A percentile compares a stretch with the other conserved stretches of the same genome.
Evolutionary conservation across 768 basidiomycete genomes (phyloP).

Genomic region (Porphyrellus cyaneotinctus): DNA sequence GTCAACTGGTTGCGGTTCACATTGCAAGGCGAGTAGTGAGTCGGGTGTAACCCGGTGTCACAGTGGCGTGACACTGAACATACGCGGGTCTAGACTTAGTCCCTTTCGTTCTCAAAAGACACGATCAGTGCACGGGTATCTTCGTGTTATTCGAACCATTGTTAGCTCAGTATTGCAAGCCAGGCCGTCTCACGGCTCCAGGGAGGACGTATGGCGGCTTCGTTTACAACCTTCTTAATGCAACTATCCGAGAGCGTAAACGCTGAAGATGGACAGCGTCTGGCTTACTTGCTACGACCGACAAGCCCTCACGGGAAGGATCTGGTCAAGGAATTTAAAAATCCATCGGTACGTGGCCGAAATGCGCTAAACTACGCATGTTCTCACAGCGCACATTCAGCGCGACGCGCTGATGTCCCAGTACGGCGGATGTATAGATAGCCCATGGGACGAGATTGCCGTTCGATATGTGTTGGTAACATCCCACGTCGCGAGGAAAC

Average conservation of each 20-base stretch:
- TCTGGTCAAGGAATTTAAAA: conserved; percentile 67
- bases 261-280: conserved; percentile 60
- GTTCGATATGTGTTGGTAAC: conserved; percentile 79
- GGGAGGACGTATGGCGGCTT: conserved; percentile 32
- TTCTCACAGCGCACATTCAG: conserved; percentile 35
- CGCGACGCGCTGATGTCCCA: conserved; percentile 18
- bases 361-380: neutral
- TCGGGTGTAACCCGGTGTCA: too few species aligned
- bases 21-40: too few species aligned
- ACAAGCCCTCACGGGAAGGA: conserved; percentile 76
- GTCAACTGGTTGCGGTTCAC: too few species aligned
- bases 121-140: neutral
- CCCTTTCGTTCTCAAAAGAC: neutral
- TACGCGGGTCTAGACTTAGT: too few species aligned
- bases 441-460: conserved; percentile 84
- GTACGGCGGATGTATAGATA: conserved; percentile 58
- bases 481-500: conserved; percentile 62
- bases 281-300: conserved; percentile 72
- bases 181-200: neutral
- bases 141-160: neutral
- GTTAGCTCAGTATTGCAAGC: neutral
- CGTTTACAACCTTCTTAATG: conserved; percentile 56
- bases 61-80: too few species aligned
- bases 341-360: conserved; percentile 41
- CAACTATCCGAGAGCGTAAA: conserved; percentile 60